phyloP scores from a whole-genome alignment of 352 stramenopile genomes.

The Globisporangium splendens region DNA sequence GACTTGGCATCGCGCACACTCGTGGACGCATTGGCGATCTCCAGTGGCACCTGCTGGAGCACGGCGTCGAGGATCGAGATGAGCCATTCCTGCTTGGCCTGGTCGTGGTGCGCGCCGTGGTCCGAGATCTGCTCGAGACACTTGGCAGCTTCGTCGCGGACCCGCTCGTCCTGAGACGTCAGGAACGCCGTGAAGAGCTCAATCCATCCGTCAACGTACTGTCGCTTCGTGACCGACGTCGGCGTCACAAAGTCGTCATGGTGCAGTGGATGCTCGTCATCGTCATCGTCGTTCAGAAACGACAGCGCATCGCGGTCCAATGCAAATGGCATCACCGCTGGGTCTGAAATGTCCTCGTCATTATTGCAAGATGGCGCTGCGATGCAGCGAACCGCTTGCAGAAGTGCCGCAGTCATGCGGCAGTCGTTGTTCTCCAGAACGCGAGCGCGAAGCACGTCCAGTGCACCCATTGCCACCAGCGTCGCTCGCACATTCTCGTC shows the following conservation, averaged over 20 bases:
- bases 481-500: constrained; percentile 33
- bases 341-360: background rate
- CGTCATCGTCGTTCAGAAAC: constrained; percentile 47
- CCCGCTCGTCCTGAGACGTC: constrained; percentile 36
- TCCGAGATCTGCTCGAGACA: constrained; percentile 58
- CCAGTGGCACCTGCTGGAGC: constrained; percentile 44
- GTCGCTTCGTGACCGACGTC: constrained; percentile 29
- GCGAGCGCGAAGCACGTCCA: constrained; percentile 40
- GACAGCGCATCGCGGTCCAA: constrained; percentile 59
- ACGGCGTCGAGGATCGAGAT: constrained; percentile 68
- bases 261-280: constrained; percentile 48
- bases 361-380: constrained; percentile 16
- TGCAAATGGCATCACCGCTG: constrained; percentile 15
- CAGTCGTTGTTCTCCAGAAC: constrained; percentile 36
- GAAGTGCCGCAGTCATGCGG: constrained; percentile 42
- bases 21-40: constrained; percentile 41
- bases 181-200: constrained; percentile 72
- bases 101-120: constrained; percentile 38
- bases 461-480: constrained; percentile 29
- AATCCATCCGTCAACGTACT: constrained; percentile 75
- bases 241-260: constrained; percentile 58
- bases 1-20: constrained; percentile 61
- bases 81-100: constrained; percentile 72
- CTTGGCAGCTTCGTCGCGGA: constrained; percentile 45
- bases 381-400: constrained; percentile 48